These are phyloP conservation scores for Arctium lappa DNA, from an alignment of 129 eudicot genomes.

Conservation along the genomic window DNA sequence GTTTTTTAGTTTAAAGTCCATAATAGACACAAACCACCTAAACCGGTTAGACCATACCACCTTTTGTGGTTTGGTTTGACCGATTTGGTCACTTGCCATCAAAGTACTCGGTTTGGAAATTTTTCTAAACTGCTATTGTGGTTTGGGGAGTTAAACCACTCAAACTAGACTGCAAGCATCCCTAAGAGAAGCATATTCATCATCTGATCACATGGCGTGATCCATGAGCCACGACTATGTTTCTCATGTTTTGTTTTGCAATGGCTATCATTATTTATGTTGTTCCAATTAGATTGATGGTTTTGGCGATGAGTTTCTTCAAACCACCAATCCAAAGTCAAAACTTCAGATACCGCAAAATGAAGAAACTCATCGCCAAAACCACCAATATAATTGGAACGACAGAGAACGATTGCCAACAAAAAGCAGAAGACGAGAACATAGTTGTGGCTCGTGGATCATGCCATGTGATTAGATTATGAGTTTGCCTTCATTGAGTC, in stretches of 20 bases:
- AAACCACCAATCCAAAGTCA: background rate
- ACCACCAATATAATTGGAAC: constrained; percentile 19
- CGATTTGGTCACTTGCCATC: too few relatives aligned
- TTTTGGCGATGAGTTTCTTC: constrained; percentile 30
- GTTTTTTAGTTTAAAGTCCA: too few relatives aligned
- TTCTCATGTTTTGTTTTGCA: too few relatives aligned
- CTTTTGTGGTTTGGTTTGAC: too few relatives aligned
- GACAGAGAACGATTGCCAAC: constrained; percentile 17
- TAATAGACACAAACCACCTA: too few relatives aligned
- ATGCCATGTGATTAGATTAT: constrained; percentile 22
- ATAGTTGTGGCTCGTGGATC: constrained; percentile 33
- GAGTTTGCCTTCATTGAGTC: constrained; percentile 28
- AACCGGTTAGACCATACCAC: too few relatives aligned
- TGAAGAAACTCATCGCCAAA: background rate
- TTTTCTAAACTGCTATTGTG: too few relatives aligned
- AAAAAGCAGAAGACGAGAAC: constrained; percentile 14
- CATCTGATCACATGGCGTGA: constrained; percentile 51
- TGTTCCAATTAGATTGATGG: constrained; percentile 38
- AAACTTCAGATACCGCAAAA: constrained; percentile 26
- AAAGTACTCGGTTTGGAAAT: too few relatives aligned
- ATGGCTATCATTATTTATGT: constrained; percentile 42
- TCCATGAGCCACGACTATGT: constrained; percentile 45
- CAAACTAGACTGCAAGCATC: too few relatives aligned
- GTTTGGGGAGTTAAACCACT: too few relatives aligned
- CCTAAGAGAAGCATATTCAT: constrained; percentile 8